A percentile compares a stretch with the other conserved stretches of the same genome.
These are phyloP conservation scores for Termitomyces sp. DNA, from an alignment of 768 basidiomycete species.

Conservation along the genomic window DNA sequence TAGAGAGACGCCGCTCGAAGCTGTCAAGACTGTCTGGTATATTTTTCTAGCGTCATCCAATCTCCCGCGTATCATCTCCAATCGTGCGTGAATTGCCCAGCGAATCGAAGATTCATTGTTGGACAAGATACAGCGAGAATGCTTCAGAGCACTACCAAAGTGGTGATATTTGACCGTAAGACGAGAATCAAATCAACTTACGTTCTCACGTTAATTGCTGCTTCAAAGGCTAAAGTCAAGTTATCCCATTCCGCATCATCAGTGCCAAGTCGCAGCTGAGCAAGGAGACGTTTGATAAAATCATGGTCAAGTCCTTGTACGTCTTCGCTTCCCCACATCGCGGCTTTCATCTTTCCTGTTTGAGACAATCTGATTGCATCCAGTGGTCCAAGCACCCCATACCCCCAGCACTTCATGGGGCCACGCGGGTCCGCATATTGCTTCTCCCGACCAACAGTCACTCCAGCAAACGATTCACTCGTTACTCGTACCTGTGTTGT, in stretches of 20 bases:
- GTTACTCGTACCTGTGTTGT: slow-evolving; percentile 26
- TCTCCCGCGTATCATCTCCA: slow-evolving; percentile 63
- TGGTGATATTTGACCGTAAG: background rate
- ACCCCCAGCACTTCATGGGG: slow-evolving; percentile 63
- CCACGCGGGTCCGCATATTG: slow-evolving; percentile 59
- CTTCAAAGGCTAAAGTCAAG: slow-evolving; percentile 64
- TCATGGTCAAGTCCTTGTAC: slow-evolving; percentile 41
- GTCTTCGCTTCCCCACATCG: slow-evolving; percentile 42
- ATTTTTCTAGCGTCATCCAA: slow-evolving; percentile 71
- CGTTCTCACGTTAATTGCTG: slow-evolving; percentile 54
- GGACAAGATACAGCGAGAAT: slow-evolving; percentile 62
- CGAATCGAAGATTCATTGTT: slow-evolving; percentile 52
- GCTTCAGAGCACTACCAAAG: slow-evolving; percentile 54
- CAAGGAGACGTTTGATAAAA: slow-evolving; percentile 55
- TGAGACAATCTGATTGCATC: slow-evolving; percentile 30
- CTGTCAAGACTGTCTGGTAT: slow-evolving; percentile 60
- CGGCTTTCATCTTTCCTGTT: slow-evolving; percentile 20
- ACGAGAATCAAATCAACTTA: slow-evolving; percentile 17
- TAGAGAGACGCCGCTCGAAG: slow-evolving; percentile 31
- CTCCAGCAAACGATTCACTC: slow-evolving; percentile 61
- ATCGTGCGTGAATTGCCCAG: slow-evolving; percentile 75
- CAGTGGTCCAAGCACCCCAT: slow-evolving; percentile 46
- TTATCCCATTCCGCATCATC: slow-evolving; percentile 62
- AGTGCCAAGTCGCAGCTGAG: slow-evolving; percentile 41
- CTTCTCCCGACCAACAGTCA: slow-evolving; percentile 60